Evolutionary conservation across 441 rosid species (phyloP).

Genomic region (Croton laevigatus): DNA sequence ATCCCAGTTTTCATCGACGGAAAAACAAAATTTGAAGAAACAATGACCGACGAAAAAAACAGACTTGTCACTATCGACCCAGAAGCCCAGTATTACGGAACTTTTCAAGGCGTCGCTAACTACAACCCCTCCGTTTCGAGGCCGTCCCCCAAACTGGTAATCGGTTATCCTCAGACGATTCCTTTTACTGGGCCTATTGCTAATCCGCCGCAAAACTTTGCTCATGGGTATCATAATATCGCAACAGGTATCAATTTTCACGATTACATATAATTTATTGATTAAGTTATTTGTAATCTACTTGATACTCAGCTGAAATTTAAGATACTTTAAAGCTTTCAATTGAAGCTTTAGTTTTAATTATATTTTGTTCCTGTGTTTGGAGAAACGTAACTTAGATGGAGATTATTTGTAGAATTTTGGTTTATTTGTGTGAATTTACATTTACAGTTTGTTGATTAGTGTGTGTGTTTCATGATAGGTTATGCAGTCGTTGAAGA

Average conservation of each 20-base stretch:
- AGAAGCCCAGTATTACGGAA: slow-evolving; percentile 54
- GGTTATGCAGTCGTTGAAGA: slow-evolving; percentile 59
- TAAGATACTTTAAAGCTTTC: neutral
- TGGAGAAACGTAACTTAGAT: neutral
- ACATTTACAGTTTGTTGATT: neutral
- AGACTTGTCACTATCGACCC: slow-evolving; percentile 31
- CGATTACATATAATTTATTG: neutral
- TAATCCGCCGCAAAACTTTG: slow-evolving; percentile 31
- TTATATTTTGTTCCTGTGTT: neutral
- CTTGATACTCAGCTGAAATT: too few relatives aligned
- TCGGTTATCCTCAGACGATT: slow-evolving; percentile 42
- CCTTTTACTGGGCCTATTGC: slow-evolving; percentile 28
- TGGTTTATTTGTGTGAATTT: slow-evolving; percentile 3
- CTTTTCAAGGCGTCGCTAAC: slow-evolving; percentile 90
- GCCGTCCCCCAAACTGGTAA: slow-evolving; percentile 29
- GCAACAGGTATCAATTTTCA: slow-evolving; percentile 34
- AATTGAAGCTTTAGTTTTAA: neutral
- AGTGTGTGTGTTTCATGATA: neutral
- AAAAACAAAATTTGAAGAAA: neutral
- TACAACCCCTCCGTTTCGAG: slow-evolving; percentile 40
- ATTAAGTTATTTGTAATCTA: neutral
- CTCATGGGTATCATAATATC: slow-evolving; percentile 42
- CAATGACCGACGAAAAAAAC: slow-evolving; percentile 47
- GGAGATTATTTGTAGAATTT: neutral
- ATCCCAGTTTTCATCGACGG: neutral